Evolutionary conservation across 148 eudicot genomes (phyloP), one percentile per base, ranked within the genome.

Genomic region (Arctostaphylos glauca): DNA sequence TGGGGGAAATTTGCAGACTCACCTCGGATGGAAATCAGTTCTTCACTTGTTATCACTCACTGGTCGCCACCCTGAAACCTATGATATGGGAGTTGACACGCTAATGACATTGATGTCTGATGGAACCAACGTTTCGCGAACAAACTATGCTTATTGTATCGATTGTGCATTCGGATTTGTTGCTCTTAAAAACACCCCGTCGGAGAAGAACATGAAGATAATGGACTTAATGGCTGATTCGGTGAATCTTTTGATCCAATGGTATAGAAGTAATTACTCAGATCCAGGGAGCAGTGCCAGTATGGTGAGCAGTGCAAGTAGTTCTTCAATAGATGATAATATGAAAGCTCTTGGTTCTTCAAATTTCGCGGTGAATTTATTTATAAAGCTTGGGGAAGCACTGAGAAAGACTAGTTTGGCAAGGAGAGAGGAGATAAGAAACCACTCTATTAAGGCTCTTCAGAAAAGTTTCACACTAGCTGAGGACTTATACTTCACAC

Each of bases 91-190:
- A 10, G 98, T 92, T 3, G 93, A 96, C 64, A 73, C 91, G 3
- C 80, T 94, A 5, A 94, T 93, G 77, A 62, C 59, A 4, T 52
- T 96, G 41, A 83, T 93, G 91, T 83, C 94, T 0, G 88, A 92
- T 16, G 90, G 84, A 38, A 75, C 81, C 31, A 71, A 85, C 53
- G 74, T 96, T 55, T 83, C 90, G 6, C 83, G 89, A 9, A 78
- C 81, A 47, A 96, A 94, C 85, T 96, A 89, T 18, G 83, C 90
- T 0, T 90, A 84, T 48, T 89, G 91, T 80, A 91, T 94, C 0
- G 99, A 96, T 21, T 96, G 98, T 76, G 97, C 99, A 19, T 96
- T 96, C 71, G 86, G 90, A 46, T 96, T 93, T 58, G 90, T 96
- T 2, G 94, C 95, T 14, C 87, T 93, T 9, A 93, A 90, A 59